Evolutionary conservation across 1,284 basidiomycete species (phyloP), one percentile per base, ranked within the genome.

Genomic region (Testicularia cyperi): DNA sequence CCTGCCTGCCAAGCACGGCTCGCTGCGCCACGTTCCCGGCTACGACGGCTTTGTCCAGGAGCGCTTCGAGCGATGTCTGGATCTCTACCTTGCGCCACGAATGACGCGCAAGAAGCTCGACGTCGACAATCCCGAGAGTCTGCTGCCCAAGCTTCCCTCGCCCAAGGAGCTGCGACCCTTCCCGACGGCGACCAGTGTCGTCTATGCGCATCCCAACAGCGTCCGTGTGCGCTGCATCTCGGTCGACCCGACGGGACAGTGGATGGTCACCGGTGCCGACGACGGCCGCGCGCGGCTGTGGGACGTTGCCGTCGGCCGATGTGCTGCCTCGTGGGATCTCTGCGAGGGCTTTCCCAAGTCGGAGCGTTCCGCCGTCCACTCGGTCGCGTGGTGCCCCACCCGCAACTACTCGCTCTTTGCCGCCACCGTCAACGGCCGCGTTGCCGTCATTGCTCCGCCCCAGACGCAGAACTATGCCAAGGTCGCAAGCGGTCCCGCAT

Each of bases 71-170:
- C 86, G 95, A 21, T 92, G 95, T 78, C 83, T 99, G 26, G 95
- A 99, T 78, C 81, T 99, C 29, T 99, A 99, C 78, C 84, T 99
- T 35, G 95, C 95, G 6, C 95, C 95, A 27, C 84, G 95, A 38
- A 86, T 96, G 66, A 68, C 72, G 43, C 61, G 78, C 19, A 53
- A 67, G 54, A 62, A 70, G 33, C 33, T 75, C 38, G 70, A 76
- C 25, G 76, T 79, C 36, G 70, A 72, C 32, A 75, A 79, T 40
- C 91, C 95, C 0, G 85, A 88, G 64, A 87, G 86, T 48, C 82
- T 99, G 20, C 86, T 98, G 38, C 95, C 95, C 29, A 92, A 96
- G 79, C 81, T 99, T n/a, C 95, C 95, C 0, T 88, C 87, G 61
- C 92, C 94, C 14, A 87, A 81, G 71, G 94, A 90, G 72, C 80